Conservation (phyloP, 208 protist genomes). For the Leishmania turanica region DNA sequence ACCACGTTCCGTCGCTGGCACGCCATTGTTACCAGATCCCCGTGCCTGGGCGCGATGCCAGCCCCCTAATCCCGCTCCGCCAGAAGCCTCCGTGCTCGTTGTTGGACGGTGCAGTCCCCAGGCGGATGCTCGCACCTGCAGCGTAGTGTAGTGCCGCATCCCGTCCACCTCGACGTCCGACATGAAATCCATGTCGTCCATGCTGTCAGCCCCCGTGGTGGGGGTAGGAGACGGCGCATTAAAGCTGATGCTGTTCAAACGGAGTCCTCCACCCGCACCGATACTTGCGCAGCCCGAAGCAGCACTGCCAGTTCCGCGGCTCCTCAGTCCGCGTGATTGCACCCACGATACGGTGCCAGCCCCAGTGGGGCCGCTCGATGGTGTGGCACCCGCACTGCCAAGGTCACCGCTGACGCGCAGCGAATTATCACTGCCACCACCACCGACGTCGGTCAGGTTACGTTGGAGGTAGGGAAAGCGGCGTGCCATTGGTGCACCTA, state of each 20-base stretch:
- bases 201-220: neutral
- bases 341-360: neutral
- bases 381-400: neutral
- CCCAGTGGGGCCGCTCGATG: neutral
- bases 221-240: neutral
- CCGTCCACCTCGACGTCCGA: slow-evolving; percentile 31
- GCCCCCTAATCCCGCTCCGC: neutral
- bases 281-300: neutral
- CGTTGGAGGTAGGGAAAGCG: slow-evolving; percentile 11
- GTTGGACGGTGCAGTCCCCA: slow-evolving; percentile 17
- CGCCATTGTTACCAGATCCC: neutral
- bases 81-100: neutral
- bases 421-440: neutral
- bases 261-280: neutral
- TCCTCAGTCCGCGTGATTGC: slow-evolving; percentile 7
- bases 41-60: neutral
- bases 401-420: neutral
- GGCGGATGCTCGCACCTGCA: slow-evolving; percentile 22
- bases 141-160: slow-evolving; percentile 11
- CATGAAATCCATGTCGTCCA: slow-evolving; percentile 23
- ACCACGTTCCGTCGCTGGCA: neutral
- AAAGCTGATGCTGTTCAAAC: neutral
- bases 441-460: neutral
- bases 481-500: neutral
- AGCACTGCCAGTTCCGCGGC: neutral